Conservation (phyloP, 1,139 yeast species). For the Hemisphaericaspora subhashii region DNA sequence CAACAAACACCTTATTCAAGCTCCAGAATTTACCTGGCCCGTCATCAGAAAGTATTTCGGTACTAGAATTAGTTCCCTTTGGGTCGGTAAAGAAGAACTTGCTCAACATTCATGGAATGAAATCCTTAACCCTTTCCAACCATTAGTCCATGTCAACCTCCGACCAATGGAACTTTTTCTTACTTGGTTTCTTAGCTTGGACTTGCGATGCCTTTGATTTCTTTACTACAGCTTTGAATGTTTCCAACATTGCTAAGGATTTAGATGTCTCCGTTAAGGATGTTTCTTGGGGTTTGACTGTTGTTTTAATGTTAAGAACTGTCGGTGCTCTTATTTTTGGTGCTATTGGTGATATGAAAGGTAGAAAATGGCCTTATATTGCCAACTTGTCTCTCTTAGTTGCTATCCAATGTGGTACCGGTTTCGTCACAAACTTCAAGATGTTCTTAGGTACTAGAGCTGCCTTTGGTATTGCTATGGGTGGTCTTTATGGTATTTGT, state of each 20-base stretch:
- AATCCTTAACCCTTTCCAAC: constrained; percentile 36
- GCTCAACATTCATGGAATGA: constrained; percentile 28
- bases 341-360: constrained; percentile 35
- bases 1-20: constrained; percentile 38
- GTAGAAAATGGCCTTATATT: constrained; percentile 42
- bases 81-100: constrained; percentile 33
- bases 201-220: constrained; percentile 48
- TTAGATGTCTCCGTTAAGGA: constrained; percentile 28
- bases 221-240: constrained; percentile 39
- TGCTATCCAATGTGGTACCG: constrained; percentile 41
- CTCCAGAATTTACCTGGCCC: constrained; percentile 30
- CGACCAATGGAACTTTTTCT: constrained; percentile 40
- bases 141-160: constrained; percentile 30
- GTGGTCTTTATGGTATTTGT: constrained; percentile 41
- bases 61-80: constrained; percentile 32
- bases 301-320: constrained; percentile 46
- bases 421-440: constrained; percentile 42
- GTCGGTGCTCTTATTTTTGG: constrained; percentile 45
- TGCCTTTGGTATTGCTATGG: constrained; percentile 45
- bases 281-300: constrained; percentile 45
- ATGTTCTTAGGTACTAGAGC: constrained; percentile 44
- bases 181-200: constrained; percentile 40
- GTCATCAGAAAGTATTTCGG: constrained; percentile 27
- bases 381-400: constrained; percentile 30
- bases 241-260: constrained; percentile 28